phyloP scores from a whole-genome alignment of 2,329 filamentous ascomycete genomes.

The Hypocreales sp. region DNA sequence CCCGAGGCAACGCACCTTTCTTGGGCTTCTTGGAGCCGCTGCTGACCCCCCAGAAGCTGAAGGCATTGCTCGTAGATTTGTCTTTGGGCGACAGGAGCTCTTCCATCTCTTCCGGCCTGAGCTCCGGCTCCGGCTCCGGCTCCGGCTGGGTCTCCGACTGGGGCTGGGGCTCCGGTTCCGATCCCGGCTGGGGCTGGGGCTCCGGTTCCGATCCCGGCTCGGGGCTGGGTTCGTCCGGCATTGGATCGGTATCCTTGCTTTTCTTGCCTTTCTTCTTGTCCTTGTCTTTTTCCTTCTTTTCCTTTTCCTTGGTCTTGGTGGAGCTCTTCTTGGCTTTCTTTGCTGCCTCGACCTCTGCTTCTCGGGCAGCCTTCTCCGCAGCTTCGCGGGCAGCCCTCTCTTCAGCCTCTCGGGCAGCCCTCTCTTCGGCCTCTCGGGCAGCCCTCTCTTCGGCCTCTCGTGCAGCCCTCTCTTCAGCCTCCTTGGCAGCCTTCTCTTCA shows the following conservation, averaged over 20 bases:
- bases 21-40: constrained; percentile 23
- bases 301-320: constrained; percentile 16
- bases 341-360: constrained; percentile 18
- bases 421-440: constrained; percentile 22
- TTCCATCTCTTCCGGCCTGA: constrained; percentile 26
- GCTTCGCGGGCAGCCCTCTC: constrained; percentile 5
- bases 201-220: background rate
- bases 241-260: constrained; percentile 6
- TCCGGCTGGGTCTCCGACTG: constrained; percentile 5
- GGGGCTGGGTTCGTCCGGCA: background rate
- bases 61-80: constrained; percentile 23
- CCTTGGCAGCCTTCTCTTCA: constrained; percentile 9
- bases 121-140: constrained; percentile 12
- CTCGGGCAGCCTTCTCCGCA: constrained; percentile 12
- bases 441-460: constrained; percentile 13
- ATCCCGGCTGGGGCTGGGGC: too few species aligned
- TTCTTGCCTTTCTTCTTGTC: constrained; percentile 9
- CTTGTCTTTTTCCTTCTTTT: constrained; percentile 10
- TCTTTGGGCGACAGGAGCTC: constrained; percentile 21
- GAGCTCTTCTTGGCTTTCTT: constrained; percentile 26
- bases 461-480: constrained; percentile 13
- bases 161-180: background rate
- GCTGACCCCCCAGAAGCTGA: constrained; percentile 40
- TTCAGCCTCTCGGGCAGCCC: constrained; percentile 16
- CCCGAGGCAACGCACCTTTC: constrained; percentile 22